Evolutionary conservation across 2,329 filamentous ascomycete species (phyloP).

Genomic region (Dactylonectria macrodidyma): DNA sequence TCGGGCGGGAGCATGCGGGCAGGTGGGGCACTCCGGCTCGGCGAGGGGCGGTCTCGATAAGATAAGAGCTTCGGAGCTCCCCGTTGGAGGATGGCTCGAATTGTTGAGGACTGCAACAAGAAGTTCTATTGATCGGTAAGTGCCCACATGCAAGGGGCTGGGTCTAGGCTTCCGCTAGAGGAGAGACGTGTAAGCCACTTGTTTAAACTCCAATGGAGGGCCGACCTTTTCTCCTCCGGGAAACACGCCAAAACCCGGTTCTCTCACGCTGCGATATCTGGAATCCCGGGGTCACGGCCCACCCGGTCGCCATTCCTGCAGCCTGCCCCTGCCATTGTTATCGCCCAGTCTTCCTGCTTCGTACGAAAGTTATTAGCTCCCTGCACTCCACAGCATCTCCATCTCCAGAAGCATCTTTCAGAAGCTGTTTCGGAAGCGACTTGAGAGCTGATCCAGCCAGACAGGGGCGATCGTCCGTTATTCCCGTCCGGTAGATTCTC

Average conservation of each 20-base stretch:
- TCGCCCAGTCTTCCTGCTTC: constrained; percentile 8
- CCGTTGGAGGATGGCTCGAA: constrained; percentile 31
- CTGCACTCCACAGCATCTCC: constrained; percentile 20
- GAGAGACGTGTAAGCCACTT: not conserved
- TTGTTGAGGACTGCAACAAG: not conserved
- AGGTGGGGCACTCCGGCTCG: constrained; percentile 34
- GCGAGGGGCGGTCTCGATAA: constrained; percentile 47
- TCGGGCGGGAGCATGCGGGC: constrained; percentile 20
- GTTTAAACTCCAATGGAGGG: not conserved
- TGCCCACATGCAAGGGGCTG: not conserved
- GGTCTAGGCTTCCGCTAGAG: not conserved
- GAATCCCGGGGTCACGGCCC: constrained; percentile 15
- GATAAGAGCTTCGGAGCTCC: constrained; percentile 50
- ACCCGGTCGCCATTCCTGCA: constrained; percentile 3
- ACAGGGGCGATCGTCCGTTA: constrained; percentile 14
- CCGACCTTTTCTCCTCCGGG: not conserved
- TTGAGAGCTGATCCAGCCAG: not conserved
- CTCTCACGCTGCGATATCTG: constrained; percentile 3
- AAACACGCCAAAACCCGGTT: constrained; percentile 6
- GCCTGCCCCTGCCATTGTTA: constrained; percentile 12
- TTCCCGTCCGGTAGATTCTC: constrained; percentile 34
- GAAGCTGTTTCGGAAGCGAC: constrained; percentile 11
- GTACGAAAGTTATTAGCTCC: constrained; percentile 8
- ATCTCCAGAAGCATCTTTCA: constrained; percentile 11
- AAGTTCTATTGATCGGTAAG: not conserved